A percentile compares a stretch with the other conserved stretches of the same genome.
Evolutionary conservation across 345 rosid genomes (phyloP).

Genomic region (Geranium rotundifolium): DNA sequence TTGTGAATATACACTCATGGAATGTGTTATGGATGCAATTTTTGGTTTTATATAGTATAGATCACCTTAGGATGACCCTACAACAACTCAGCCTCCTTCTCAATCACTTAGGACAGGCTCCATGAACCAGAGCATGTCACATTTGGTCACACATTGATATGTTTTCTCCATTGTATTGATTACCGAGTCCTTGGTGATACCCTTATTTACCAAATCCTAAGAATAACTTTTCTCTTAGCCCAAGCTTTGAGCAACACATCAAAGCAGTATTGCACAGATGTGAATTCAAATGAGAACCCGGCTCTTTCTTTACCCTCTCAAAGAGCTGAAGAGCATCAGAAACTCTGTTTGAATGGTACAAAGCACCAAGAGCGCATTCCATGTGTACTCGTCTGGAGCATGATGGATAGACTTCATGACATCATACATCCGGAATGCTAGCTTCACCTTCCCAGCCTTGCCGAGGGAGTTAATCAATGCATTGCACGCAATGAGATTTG

Average conservation of each 20-base stretch:
- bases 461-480: conserved; percentile 58
- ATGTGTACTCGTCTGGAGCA: conserved; percentile 57
- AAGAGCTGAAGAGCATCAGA: conserved; percentile 54
- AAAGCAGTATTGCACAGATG: conserved; percentile 50
- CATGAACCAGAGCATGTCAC: too few species aligned
- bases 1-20: background rate
- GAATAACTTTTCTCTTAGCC: conserved; percentile 35
- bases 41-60: too few species aligned
- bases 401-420: conserved; percentile 41
- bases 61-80: too few species aligned
- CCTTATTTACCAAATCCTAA: too few species aligned
- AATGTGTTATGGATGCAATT: too few species aligned
- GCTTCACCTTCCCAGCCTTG: conserved; percentile 45
- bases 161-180: too few species aligned
- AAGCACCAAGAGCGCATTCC: conserved; percentile 61
- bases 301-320: conserved; percentile 35
- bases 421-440: conserved; percentile 47
- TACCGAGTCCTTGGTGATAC: too few species aligned
- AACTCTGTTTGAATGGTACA: conserved; percentile 46
- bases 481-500: conserved; percentile 59
- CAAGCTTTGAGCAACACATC: conserved; percentile 67
- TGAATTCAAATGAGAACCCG: conserved; percentile 25
- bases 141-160: too few species aligned
- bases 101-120: too few species aligned
- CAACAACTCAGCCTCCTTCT: too few species aligned